Conservation (phyloP, 2,329 filamentous ascomycete species). For the Rugonectria rugulosa region DNA sequence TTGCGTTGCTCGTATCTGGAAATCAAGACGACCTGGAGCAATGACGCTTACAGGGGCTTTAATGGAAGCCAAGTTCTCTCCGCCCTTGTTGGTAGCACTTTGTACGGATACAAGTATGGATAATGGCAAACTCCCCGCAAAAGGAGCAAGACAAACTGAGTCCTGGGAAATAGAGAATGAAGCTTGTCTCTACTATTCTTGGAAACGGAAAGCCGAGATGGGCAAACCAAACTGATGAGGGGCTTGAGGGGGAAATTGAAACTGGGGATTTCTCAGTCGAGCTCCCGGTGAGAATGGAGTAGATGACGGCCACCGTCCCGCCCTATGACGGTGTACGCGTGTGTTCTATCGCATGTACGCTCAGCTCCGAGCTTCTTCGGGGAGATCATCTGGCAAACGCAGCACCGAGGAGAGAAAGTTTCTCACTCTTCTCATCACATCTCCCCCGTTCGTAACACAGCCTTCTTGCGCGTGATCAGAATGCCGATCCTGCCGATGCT, state of each 20-base stretch:
- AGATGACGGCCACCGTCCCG: conserved; percentile 20
- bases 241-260: conserved; percentile 35
- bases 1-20: conserved; percentile 23
- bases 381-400: conserved; percentile 30
- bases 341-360: conserved; percentile 15
- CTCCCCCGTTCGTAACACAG: too few relatives aligned
- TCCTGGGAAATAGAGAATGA: background rate
- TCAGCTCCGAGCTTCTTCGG: conserved; percentile 27
- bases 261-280: conserved; percentile 25
- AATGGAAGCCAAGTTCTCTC: background rate
- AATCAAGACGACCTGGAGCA: conserved; percentile 13
- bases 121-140: conserved; percentile 21
- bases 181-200: conserved; percentile 12
- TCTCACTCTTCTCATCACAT: too few relatives aligned
- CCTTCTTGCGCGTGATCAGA: too few relatives aligned
- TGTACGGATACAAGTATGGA: background rate
- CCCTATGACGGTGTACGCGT: conserved; percentile 21
- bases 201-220: background rate
- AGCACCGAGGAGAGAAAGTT: background rate
- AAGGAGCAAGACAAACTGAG: conserved; percentile 27
- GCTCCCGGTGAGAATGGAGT: too few relatives aligned
- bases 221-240: conserved; percentile 5
- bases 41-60: conserved; percentile 9
- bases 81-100: too few relatives aligned
- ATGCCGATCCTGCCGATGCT: too few relatives aligned